Percentiles rank a stretch among this genome's conserved stretches.
Conservation (phyloP, 129 eudicot species). For the Ambrosia trifida region DNA sequence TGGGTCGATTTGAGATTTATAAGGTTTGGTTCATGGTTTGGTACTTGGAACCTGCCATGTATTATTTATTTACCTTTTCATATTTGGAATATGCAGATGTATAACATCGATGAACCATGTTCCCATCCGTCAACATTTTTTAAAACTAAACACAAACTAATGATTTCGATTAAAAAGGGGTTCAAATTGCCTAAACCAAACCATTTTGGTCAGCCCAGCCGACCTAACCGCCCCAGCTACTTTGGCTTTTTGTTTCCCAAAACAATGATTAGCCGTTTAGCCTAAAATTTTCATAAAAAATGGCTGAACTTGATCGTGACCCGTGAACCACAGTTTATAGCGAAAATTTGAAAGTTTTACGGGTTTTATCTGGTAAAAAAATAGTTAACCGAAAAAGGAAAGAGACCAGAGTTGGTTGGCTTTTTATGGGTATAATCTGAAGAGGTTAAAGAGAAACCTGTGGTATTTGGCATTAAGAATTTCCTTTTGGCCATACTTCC, state of each 20-base stretch:
- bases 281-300: not conserved
- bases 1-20: not conserved
- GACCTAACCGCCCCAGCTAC: not conserved
- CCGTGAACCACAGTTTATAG: not conserved
- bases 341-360: not conserved
- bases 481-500: constrained; percentile 72
- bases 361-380: not conserved
- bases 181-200: not conserved
- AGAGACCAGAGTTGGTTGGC: no score
- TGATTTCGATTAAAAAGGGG: not conserved
- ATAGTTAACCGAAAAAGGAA: no score
- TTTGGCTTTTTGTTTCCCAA: not conserved
- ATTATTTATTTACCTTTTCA: not conserved
- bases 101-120: not conserved
- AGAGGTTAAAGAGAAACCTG: constrained; percentile 38
- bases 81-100: not conserved
- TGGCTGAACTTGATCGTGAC: not conserved
- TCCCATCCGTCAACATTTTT: no score
- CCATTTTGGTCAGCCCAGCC: not conserved
- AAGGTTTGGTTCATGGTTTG: not conserved
- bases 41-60: not conserved
- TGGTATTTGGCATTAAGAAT: constrained; percentile 61
- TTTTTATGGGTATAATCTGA: not conserved
- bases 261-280: not conserved
- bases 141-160: not conserved